Conservation (phyloP, 2,329 filamentous ascomycete genomes). For the Pseudopyricularia javanii region DNA sequence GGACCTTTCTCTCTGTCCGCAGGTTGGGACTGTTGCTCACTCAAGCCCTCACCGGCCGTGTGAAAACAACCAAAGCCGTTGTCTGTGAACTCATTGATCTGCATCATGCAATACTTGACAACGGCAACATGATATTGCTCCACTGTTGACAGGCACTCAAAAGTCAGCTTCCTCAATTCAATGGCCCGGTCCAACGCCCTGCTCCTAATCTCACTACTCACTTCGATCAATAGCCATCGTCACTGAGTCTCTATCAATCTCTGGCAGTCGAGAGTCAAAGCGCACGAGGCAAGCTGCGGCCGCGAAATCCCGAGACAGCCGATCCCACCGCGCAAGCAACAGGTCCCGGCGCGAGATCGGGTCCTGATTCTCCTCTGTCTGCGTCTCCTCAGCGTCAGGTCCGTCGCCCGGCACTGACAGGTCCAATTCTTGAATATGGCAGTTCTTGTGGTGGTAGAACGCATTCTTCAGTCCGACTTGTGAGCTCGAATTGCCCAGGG, state of each 20-base stretch:
- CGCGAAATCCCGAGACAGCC: not conserved
- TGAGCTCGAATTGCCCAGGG: not conserved
- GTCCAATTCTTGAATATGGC: not conserved
- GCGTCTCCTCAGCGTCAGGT: not conserved
- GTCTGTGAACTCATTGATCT: not conserved
- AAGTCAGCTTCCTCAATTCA: not conserved
- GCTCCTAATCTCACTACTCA: not conserved
- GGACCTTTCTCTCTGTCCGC: not conserved
- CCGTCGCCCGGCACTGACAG: not conserved
- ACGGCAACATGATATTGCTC: not conserved
- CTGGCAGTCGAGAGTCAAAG: not conserved
- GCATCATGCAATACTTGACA: not conserved
- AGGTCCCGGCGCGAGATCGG: not conserved
- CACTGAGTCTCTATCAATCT: not conserved
- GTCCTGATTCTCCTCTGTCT: not conserved
- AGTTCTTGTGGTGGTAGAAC: not conserved
- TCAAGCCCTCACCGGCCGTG: not conserved
- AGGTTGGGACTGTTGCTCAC: not conserved
- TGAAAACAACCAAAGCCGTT: not conserved
- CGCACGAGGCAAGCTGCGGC: not conserved
- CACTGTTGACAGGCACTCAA: not conserved
- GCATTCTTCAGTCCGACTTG: not conserved
- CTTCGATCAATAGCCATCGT: not conserved
- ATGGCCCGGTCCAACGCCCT: too few relatives aligned
- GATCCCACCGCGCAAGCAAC: not conserved